Base-by-base conservation (phyloP, 768 basidiomycete genomes). In the Russula sp. region DNA sequence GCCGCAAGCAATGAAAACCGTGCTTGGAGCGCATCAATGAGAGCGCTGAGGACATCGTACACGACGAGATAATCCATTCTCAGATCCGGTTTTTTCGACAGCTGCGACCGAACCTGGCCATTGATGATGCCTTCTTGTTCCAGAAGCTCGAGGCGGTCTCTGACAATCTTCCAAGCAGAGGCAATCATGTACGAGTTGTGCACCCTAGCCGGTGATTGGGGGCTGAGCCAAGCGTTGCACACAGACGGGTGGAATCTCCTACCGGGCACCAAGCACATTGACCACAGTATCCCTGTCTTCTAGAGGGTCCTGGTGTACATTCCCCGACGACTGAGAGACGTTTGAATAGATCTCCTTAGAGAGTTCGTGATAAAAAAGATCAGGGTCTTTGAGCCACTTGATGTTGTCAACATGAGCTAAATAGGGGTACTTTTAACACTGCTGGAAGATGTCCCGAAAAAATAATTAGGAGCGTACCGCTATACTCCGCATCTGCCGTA, bases 171-270 rank as follows among this genome's bases (percentile, higher is more conserved):
- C 91, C 91, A 94, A 1, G 84, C 87, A 16, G 89, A 84, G n/a
- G 90, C 87, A 39, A 92, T 78, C 81, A 88, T 83, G 72, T 90
- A 91, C 8, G 83, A 73, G 71, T 93, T 94, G 73, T 94, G 91
- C 58, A 93, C 79, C 73, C 91, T 93, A 47, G 31, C 65, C 44
- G 59, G 58, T 60, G 13, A 20, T 54, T 8, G 27, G 39, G 22
- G 16, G 10, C 39, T 63, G 68, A 63, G 57, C 61, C 8, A 32
- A 35, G 67, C 40, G 40, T 37, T 18, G 63, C 14, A 40, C 55
- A 51, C 39, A 42, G 50, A 52, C 13, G 55, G 20, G 31, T 37
- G 37, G 8, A 56, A 40, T 22, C 34, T 55, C 66, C 16, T 59
- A 70, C 71, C 70, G 67, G 49, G 66, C 67, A 31, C 68, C 51